Percentiles rank a stretch among this genome's conserved stretches.
Conservation (phyloP, 202 grass and related monocot species). For the Carex arenaria region DNA sequence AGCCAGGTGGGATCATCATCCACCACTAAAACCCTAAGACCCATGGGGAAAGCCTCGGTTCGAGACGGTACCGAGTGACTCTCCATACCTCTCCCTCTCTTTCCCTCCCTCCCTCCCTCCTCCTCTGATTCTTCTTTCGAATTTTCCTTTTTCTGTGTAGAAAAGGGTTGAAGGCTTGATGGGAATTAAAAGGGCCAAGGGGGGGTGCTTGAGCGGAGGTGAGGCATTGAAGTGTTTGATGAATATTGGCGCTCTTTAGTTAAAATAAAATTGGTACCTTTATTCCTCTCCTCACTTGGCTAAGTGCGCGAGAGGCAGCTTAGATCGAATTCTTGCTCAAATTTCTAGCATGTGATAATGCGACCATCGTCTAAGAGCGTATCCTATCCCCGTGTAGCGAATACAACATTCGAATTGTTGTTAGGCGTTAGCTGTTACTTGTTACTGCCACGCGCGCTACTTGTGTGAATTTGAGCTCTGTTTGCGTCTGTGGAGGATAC, state of each 20-base stretch:
- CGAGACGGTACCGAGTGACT: slow-evolving; percentile 37
- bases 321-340: background rate
- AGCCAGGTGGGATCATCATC: slow-evolving; percentile 98
- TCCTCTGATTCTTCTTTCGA: slow-evolving; percentile 10
- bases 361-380: background rate
- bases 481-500: too few species aligned
- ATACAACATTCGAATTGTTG: background rate
- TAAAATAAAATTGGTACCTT: slow-evolving; percentile 23
- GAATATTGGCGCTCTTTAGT: slow-evolving; percentile 43
- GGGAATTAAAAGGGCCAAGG: slow-evolving; percentile 21
- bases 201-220: background rate
- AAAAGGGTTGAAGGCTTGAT: slow-evolving; percentile 11
- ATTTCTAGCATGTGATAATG: background rate
- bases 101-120: background rate
- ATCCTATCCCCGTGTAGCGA: background rate
- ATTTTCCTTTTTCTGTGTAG: slow-evolving; percentile 5
- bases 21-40: slow-evolving; percentile 89
- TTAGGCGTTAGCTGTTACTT: too few species aligned
- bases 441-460: too few species aligned
- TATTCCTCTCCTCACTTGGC: slow-evolving; percentile 22
- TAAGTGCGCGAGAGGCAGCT: background rate
- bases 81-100: slow-evolving; percentile 10
- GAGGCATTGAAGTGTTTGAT: slow-evolving; percentile 22
- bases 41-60: slow-evolving; percentile 70
- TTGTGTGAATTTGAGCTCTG: too few species aligned